These are phyloP conservation scores for Pistacia integerrima DNA, from an alignment of 345 rosid species.

Conservation along the genomic window DNA sequence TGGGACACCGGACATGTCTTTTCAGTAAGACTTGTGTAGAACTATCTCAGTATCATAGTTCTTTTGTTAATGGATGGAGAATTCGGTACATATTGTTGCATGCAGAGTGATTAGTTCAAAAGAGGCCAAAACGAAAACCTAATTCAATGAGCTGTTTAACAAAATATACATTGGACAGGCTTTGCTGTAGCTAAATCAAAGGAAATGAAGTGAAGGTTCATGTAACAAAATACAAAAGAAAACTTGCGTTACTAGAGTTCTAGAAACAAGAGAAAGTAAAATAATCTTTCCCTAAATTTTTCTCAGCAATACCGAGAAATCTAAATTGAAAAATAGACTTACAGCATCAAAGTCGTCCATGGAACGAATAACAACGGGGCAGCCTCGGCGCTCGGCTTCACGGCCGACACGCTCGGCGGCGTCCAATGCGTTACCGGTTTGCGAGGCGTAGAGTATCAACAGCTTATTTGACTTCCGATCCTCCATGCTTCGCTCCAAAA, in stretches of 20 bases:
- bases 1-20: no score
- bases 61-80: no score
- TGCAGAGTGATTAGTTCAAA: no score
- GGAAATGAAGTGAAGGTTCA: not conserved
- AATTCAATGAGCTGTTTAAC: no score
- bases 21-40: no score
- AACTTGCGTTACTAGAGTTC: not conserved
- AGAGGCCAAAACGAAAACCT: no score
- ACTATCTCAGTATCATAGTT: no score
- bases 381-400: constrained; percentile 76
- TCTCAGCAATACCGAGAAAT: not conserved
- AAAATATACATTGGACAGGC: not conserved
- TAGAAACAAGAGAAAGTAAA: no score
- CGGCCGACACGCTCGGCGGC: constrained; percentile 83
- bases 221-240: not conserved
- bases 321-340: constrained; percentile 16
- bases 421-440: constrained; percentile 87
- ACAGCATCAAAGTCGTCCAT: constrained; percentile 68
- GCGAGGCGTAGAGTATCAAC: constrained; percentile 68
- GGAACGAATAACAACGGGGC: constrained; percentile 52
- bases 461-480: constrained; percentile 45
- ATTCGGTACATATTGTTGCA: no score
- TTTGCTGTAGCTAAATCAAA: not conserved
- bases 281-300: not conserved
- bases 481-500: constrained; percentile 22